phyloP scores from a whole-genome alignment of 768 basidiomycete species.

The Hortiboletus flavorubellus region DNA sequence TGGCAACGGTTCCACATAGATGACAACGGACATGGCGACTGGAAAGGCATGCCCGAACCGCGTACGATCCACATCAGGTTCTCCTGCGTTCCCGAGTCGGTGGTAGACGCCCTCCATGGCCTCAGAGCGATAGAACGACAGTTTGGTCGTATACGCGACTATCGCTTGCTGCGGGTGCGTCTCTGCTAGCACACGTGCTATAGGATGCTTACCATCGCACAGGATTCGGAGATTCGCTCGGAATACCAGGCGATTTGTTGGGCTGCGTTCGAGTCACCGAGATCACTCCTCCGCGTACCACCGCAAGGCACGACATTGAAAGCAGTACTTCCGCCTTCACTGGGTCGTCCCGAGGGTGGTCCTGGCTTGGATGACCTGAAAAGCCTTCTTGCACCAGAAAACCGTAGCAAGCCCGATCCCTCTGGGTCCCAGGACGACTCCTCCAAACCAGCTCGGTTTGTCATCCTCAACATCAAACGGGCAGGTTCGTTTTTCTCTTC shows the following conservation, averaged over 20 bases:
- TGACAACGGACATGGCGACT: constrained; percentile 19
- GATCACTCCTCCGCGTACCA: constrained; percentile 38
- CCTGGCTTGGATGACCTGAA: constrained; percentile 32
- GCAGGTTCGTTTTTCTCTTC: constrained; percentile 20
- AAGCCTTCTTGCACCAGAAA: constrained; percentile 23
- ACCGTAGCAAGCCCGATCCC: background rate
- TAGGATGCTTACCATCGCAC: background rate
- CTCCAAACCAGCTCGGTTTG: constrained; percentile 5
- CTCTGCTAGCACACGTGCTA: background rate
- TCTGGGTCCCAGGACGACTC: constrained; percentile 5
- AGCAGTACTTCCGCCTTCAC: constrained; percentile 27
- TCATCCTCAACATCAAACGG: constrained; percentile 20
- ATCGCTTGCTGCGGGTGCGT: constrained; percentile 40
- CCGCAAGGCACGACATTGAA: constrained; percentile 28
- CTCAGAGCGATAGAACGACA: constrained; percentile 54
- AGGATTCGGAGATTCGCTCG: constrained; percentile 48
- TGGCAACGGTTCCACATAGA: constrained; percentile 22
- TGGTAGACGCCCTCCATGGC: constrained; percentile 49
- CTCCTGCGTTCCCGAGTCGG: constrained; percentile 40
- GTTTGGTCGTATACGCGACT: constrained; percentile 48
- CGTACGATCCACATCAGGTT: constrained; percentile 40
- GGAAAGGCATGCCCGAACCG: constrained; percentile 6
- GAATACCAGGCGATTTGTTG: constrained; percentile 43
- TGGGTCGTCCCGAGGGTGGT: constrained; percentile 29
- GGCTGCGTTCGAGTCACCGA: constrained; percentile 45